Percentiles rank a stretch among this genome's conserved stretches.
Conservation (phyloP, 108 stramenopile species). For the Cylindrotheca closterium region DNA sequence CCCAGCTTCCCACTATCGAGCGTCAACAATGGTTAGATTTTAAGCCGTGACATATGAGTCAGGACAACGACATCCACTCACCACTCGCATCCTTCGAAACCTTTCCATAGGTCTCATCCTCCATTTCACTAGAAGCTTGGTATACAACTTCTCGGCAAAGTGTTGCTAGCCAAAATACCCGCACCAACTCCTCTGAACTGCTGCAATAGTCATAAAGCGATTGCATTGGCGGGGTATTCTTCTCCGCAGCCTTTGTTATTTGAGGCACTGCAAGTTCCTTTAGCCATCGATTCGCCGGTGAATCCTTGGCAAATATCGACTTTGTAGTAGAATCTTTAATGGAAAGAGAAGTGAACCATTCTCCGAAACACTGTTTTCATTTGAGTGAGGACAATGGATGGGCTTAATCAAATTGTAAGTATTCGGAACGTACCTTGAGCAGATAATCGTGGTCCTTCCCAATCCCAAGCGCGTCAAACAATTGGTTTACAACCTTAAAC, state of each 20-base stretch:
- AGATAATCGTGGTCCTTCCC: conserved; percentile 52
- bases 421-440: conserved; percentile 31
- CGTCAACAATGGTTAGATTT: too few species aligned
- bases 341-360: conserved; percentile 65
- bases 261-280: conserved; percentile 49
- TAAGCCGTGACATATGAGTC: background rate
- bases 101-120: conserved; percentile 71
- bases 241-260: conserved; percentile 14
- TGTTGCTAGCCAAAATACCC: conserved; percentile 70
- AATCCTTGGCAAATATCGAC: conserved; percentile 48
- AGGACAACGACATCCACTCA: too few species aligned
- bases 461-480: conserved; percentile 64
- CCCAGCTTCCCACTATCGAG: conserved; percentile 50
- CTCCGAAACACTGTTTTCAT: conserved; percentile 70
- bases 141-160: conserved; percentile 63
- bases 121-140: conserved; percentile 51
- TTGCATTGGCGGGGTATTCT: conserved; percentile 29
- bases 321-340: conserved; percentile 47
- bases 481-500: conserved; percentile 60
- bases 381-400: too few species aligned
- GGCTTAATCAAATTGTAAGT: too few species aligned
- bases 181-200: conserved; percentile 61
- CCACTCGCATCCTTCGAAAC: conserved; percentile 22
- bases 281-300: conserved; percentile 72
- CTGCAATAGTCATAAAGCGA: conserved; percentile 54